Base-by-base conservation (phyloP, 371 early-diverging fungal species). In the Saksenaea oblongispora region DNA sequence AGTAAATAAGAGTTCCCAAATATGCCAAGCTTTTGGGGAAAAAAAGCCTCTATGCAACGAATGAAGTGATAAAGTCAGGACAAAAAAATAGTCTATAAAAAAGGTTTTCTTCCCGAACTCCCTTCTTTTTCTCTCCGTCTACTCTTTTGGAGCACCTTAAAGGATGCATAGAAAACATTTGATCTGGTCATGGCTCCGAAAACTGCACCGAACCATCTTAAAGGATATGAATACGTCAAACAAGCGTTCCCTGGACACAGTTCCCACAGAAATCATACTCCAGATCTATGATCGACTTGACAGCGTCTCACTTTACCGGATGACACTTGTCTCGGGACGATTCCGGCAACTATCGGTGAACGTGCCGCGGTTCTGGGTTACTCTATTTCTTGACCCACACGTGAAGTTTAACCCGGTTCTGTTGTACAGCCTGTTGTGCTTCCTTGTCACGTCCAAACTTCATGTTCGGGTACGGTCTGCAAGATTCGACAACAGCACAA, bases 251-350 rank as follows among this genome's bases (percentile, higher is more conserved):
- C 11, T 39, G 2, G 15, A 39, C 11, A 39, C 11, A 11, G 39
- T 58, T 0, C 55, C 62, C 5, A 36, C 34, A 35, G 64, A 64
- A 31, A 14, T 64, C 11, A 35, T 39, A 14, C 28, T 53, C 10
- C 36, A 58, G 41, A 54, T 58, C 3, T 51, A 28, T 36, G 51
- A 22, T 14, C 58, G 36, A 17, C 37, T 64, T n/a, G 64, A 64
- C 22, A 53, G 34, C 9, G 14, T 58, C 13, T 58, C 58, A 11
- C 54, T 64, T 10, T 64, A 58, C 54, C 64, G 51, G 1, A 34
- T 64, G 11, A 58, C 58, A 7, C 55, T 51, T 1, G 58, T 54
- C 28, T 58, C 58, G 14, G 13, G 53, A 7, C 27, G 24, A 51
- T 64, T 47, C 26, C 35, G 64, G 17, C 44, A 64, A 7, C 26